Evolutionary conservation across 768 basidiomycete species (phyloP).

Genomic region (Rickenella mellea): DNA sequence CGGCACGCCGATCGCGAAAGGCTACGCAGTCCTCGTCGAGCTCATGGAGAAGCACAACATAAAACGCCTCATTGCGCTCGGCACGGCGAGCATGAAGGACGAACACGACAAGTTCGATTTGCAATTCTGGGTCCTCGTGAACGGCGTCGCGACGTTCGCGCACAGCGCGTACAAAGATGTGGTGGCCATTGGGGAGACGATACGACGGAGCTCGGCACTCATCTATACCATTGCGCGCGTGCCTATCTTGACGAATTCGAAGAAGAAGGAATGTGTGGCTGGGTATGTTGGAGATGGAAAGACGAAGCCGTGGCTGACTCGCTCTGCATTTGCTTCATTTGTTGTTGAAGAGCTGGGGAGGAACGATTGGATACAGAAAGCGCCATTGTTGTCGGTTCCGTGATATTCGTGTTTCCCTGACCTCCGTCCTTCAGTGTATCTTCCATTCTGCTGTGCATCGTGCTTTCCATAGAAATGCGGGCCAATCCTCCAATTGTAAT

Average conservation of each 20-base stretch:
- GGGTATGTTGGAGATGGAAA: conserved; percentile 64
- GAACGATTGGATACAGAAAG: conserved; percentile 48
- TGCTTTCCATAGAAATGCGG: too few relatives aligned
- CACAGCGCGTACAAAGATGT: conserved; percentile 59
- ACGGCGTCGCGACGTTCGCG: conserved; percentile 28
- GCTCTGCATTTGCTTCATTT: conserved; percentile 53
- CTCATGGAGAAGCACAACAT: conserved; percentile 43
- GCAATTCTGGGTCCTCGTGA: conserved; percentile 33
- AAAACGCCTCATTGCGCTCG: conserved; percentile 55
- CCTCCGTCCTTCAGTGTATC: too few relatives aligned
- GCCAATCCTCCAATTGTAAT: too few relatives aligned
- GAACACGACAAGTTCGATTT: conserved; percentile 46
- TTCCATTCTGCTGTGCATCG: too few relatives aligned
- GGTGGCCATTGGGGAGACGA: conserved; percentile 48
- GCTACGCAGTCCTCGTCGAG: conserved; percentile 45
- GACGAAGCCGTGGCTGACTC: conserved; percentile 38
- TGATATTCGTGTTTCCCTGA: too few relatives aligned
- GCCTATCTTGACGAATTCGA: conserved; percentile 45
- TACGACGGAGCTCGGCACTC: conserved; percentile 38
- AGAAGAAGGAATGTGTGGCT: conserved; percentile 35
- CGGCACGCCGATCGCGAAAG: conserved; percentile 52
- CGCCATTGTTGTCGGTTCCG: conserved; percentile 16
- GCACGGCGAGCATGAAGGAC: conserved; percentile 58
- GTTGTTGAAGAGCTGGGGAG: conserved; percentile 46
- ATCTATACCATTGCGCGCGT: conserved; percentile 69